Evolutionary conservation across 2,329 filamentous ascomycete genomes (phyloP).

Genomic region (Alternaria conjuncta): DNA sequence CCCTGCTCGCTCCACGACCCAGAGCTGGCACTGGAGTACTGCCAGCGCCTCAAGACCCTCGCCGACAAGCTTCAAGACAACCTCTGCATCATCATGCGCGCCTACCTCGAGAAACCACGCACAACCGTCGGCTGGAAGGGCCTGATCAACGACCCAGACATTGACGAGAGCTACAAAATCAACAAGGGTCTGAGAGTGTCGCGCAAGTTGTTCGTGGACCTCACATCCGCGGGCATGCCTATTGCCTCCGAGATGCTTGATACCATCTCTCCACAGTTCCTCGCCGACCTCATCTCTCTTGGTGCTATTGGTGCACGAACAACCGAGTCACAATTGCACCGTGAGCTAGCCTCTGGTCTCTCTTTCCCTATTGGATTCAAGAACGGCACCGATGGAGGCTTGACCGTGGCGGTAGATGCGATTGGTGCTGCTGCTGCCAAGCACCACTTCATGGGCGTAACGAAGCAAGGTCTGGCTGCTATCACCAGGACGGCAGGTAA

Average conservation of each 20-base stretch:
- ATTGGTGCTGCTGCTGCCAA: slow-evolving; percentile 81
- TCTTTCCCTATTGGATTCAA: slow-evolving; percentile 99
- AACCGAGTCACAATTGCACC: slow-evolving; percentile 94
- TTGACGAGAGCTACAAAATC: slow-evolving; percentile 96
- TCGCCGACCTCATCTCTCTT: slow-evolving; percentile 92
- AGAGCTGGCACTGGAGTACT: slow-evolving; percentile 85
- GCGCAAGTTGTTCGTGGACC: slow-evolving; percentile 90
- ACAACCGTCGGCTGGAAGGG: slow-evolving; percentile 99
- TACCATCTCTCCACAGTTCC: slow-evolving; percentile 97
- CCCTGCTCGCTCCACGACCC: slow-evolving; percentile 99
- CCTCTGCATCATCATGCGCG: slow-evolving; percentile 93
- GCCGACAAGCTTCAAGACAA: slow-evolving; percentile 82
- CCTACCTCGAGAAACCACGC: slow-evolving; percentile 97
- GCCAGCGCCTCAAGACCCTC: slow-evolving; percentile 75
- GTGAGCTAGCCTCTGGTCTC: slow-evolving; percentile 91
- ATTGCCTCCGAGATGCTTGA: slow-evolving; percentile 99
- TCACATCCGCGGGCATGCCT: slow-evolving; percentile 86
- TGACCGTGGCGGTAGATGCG: slow-evolving; percentile 92
- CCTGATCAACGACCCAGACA: slow-evolving; percentile 97
- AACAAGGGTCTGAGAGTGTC: slow-evolving; percentile 96
- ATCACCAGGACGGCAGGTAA: slow-evolving; percentile 94
- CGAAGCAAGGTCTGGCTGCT: slow-evolving; percentile 93
- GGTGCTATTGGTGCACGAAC: slow-evolving; percentile 96
- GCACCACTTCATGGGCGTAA: slow-evolving; percentile 98
- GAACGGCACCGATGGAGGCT: slow-evolving; percentile 94